phyloP scores from a whole-genome alignment of 2,329 filamentous ascomycete genomes.

The Helotiales sp. region DNA sequence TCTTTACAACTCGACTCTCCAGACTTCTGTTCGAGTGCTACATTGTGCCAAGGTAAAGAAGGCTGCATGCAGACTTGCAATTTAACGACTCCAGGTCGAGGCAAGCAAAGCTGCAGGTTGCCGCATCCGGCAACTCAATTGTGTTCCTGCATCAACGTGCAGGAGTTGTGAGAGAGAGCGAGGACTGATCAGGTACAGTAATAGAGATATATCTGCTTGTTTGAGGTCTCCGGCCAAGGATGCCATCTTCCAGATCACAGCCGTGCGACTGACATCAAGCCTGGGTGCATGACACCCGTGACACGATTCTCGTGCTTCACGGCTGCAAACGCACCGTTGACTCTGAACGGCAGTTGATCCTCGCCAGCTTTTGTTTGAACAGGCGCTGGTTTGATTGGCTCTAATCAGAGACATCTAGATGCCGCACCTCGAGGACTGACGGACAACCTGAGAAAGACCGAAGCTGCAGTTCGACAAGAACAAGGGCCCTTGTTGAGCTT shows the following conservation, averaged over 20 bases:
- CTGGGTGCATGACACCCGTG: conserved; percentile 13
- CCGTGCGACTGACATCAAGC: conserved; percentile 7
- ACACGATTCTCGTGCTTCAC: conserved; percentile 1
- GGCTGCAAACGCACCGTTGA: conserved; percentile 17
- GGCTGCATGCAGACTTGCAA: conserved; percentile 9
- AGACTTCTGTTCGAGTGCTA: conserved; percentile 5
- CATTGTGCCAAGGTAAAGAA: background rate
- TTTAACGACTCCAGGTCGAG: conserved; percentile 1
- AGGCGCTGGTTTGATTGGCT: background rate
- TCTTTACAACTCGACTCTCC: background rate
- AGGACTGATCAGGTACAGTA: background rate
- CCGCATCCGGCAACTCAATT: background rate
- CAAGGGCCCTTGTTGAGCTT: background rate
- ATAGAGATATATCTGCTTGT: background rate
- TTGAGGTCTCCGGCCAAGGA: background rate
- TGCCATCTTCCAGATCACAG: background rate
- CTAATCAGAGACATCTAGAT: background rate
- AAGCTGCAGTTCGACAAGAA: background rate
- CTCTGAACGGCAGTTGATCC: conserved; percentile 8
- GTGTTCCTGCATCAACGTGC: conserved; percentile 9
- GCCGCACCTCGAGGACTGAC: background rate
- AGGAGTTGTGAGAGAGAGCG: background rate
- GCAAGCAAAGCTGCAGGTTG: conserved; percentile 3
- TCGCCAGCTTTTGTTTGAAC: background rate
- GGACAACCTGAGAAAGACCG: background rate